A percentile compares a stretch with the other conserved stretches of the same genome.
Conservation (phyloP, 2,329 filamentous ascomycete genomes). For the Arthroderma sp. region DNA sequence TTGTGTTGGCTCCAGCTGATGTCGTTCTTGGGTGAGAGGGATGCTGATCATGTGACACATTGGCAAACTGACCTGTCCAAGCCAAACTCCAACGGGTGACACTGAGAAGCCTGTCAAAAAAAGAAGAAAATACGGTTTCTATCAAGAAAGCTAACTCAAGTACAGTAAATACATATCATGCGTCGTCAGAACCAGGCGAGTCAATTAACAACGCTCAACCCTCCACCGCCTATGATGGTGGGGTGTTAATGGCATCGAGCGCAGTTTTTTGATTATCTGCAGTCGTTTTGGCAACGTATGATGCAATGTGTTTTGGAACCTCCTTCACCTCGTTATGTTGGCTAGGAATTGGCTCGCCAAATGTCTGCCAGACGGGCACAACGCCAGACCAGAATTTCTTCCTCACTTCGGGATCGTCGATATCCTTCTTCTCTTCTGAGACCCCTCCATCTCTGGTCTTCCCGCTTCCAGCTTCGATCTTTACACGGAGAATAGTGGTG, state of each 20-base stretch:
- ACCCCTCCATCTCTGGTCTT: conserved; percentile 59
- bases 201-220: conserved; percentile 10
- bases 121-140: no score
- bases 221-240: conserved; percentile 19
- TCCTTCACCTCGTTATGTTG: conserved; percentile 44
- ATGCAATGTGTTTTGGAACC: conserved; percentile 49
- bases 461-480: conserved; percentile 56
- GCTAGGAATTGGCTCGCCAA: conserved; percentile 51
- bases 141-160: no score
- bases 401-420: conserved; percentile 33
- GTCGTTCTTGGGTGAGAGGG: no score
- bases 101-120: no score
- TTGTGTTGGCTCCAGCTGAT: no score
- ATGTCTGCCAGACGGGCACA: conserved; percentile 48
- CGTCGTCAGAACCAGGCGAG: background rate
- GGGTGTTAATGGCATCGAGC: conserved; percentile 16
- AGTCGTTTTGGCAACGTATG: conserved; percentile 40
- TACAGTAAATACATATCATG: background rate
- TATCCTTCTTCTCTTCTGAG: conserved; percentile 46
- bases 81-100: no score
- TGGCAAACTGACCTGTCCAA: no score
- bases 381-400: conserved; percentile 46
- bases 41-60: no score
- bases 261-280: conserved; percentile 31
- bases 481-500: conserved; percentile 59